Percentiles rank a stretch among this genome's conserved stretches.
Conservation (phyloP, 2,329 filamentous ascomycete genomes). For the Chrysoporthe cubensis region DNA sequence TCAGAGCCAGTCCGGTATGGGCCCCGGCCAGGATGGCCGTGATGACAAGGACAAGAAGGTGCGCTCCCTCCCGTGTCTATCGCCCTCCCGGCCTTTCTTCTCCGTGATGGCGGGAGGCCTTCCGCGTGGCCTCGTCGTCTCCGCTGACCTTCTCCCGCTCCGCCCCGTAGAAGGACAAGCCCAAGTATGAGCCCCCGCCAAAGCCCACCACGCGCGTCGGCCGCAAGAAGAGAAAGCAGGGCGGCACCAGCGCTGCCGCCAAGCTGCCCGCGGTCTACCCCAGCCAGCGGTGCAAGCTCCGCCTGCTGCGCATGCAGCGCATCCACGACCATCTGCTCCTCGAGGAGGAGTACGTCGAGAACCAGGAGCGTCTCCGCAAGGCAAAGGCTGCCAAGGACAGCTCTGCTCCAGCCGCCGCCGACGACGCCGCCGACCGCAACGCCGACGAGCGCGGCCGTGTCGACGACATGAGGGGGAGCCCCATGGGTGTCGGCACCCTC, state of each 20-base stretch:
- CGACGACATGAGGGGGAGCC: slow-evolving; percentile 97
- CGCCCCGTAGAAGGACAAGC: slow-evolving; percentile 86
- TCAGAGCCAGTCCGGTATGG: slow-evolving; percentile 87
- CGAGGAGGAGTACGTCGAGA: slow-evolving; percentile 98
- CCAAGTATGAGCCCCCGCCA: slow-evolving; percentile 98
- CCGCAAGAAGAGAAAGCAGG: slow-evolving; percentile 97
- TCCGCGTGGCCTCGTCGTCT: slow-evolving; percentile 12
- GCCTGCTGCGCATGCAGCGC: slow-evolving; percentile 96
- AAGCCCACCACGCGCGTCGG: slow-evolving; percentile 95
- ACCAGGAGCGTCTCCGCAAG: slow-evolving; percentile 94
- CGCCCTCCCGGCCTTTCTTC: slow-evolving; percentile 21
- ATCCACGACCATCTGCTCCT: slow-evolving; percentile 96
- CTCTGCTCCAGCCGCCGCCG: slow-evolving; percentile 65
- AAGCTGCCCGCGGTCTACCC: slow-evolving; percentile 95
- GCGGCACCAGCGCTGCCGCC: slow-evolving; percentile 88
- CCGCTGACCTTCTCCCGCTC: slow-evolving; percentile 3
- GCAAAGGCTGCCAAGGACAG: slow-evolving; percentile 81
- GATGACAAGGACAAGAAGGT: slow-evolving; percentile 96
- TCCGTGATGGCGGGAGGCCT: not conserved
- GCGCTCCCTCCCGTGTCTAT: slow-evolving; percentile 32
- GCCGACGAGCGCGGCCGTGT: slow-evolving; percentile 94
- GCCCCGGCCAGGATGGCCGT: slow-evolving; percentile 70
- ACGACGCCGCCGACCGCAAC: slow-evolving; percentile 80
- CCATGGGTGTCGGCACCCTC: slow-evolving; percentile 96
- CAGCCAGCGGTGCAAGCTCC: slow-evolving; percentile 95